Evolutionary conservation across 352 stramenopile genomes (phyloP).

Genomic region (Globisporangium paroecandrum): DNA sequence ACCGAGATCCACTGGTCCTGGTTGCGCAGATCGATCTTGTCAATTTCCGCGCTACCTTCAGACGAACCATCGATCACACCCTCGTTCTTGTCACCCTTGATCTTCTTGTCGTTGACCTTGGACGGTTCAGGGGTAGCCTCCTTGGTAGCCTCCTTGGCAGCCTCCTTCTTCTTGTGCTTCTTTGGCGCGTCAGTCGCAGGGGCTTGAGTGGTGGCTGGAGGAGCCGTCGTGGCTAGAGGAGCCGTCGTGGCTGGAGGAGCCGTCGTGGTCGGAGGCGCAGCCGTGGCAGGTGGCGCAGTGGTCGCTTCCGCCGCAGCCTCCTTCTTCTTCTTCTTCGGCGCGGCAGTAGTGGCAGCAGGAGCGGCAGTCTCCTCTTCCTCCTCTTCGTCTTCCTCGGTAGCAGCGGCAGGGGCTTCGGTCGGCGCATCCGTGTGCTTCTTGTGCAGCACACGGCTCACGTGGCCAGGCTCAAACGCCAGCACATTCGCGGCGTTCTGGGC

Average conservation of each 20-base stretch:
- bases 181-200: conserved; percentile 17
- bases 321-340: conserved; percentile 28
- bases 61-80: conserved; percentile 76
- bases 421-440: conserved; percentile 16
- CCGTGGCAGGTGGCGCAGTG: conserved; percentile 29
- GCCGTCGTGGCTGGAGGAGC: conserved; percentile 6
- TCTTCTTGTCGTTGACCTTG: conserved; percentile 62
- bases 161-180: conserved; percentile 38
- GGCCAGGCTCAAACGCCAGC: conserved; percentile 21
- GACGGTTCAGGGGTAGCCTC: background rate
- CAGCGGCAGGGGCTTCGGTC: conserved; percentile 13
- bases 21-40: conserved; percentile 81
- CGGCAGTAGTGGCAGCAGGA: conserved; percentile 5
- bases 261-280: conserved; percentile 29
- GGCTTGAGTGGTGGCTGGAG: conserved; percentile 1
- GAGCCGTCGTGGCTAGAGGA: conserved; percentile 10
- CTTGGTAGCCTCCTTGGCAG: background rate
- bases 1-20: conserved; percentile 74
- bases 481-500: conserved; percentile 14
- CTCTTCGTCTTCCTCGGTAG: conserved; percentile 18
- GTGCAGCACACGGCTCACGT: conserved; percentile 34
- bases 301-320: conserved; percentile 20
- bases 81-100: conserved; percentile 67
- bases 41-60: conserved; percentile 75
- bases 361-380: conserved; percentile 9